Evolutionary conservation across 768 basidiomycete species (phyloP), one percentile per base, ranked within the genome.

Genomic region (Suillus sp.): DNA sequence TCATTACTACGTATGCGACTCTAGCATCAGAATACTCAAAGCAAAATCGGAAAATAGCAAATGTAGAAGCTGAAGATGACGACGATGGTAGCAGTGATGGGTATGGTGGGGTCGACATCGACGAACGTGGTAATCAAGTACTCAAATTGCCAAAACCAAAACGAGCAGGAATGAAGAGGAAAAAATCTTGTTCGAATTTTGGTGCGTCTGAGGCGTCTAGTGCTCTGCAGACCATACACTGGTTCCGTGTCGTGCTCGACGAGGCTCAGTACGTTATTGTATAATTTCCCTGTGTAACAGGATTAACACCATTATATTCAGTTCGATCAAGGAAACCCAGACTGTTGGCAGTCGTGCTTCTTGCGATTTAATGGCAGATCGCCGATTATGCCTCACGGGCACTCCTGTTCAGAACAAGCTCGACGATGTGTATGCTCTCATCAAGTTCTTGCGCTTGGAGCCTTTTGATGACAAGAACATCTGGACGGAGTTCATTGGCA

Each of bases 331-430:
- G 76, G 96, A 98, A 77, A 90, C 93, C 7, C 84, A 86, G 27
- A 99, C 97, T 1, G 93, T 99, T 48, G 96, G 91, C 50, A 95
- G 95, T 66, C 88, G 93, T 62, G 97, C 97, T 8, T 95, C 92
- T 14, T 99, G 97, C 76, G 95, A 97, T 74, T 84, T 99, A 56
- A 85, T 91, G 75, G 94, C 97, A 18, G 93, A 98, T 72, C 88
- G 97, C 59, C 88, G 97, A 18, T 80, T 98, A 48, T 96, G 94
- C 75, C 81, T 99, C 45, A 96, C 96, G n/a, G 97, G 97, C 62
- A 99, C 97, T 9, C 97, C 97, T 1, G 95, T 99, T 42, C 97
- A 99, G 79, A 99, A 99, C 82, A 97, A 96, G 77, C 86, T 99
- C 59, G 97, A 99, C 78, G 97, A 99, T 72, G 91, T 99, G 57